A percentile compares a stretch with the other conserved stretches of the same genome.
These are phyloP conservation scores for Crithidia mellificae DNA, from an alignment of 208 protist genomes.

Conservation along the genomic window DNA sequence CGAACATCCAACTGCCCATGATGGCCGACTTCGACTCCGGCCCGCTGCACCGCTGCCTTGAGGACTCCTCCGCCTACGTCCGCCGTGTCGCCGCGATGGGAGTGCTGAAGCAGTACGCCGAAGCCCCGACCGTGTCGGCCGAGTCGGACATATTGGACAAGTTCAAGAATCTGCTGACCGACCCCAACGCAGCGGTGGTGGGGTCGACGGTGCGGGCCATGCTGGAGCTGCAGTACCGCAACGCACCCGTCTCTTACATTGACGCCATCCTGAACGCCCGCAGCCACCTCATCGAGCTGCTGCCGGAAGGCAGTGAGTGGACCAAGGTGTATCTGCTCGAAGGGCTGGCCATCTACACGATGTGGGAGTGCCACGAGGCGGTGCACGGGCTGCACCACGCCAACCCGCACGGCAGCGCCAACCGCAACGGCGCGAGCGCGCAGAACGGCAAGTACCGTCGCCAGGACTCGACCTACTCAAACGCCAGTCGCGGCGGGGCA, in stretches of 20 bases:
- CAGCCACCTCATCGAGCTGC: slow-evolving; percentile 87
- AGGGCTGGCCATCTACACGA: slow-evolving; percentile 72
- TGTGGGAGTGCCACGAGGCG: slow-evolving; percentile 33
- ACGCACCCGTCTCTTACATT: slow-evolving; percentile 34
- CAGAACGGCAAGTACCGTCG: background rate
- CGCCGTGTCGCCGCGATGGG: slow-evolving; percentile 97
- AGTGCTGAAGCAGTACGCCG: slow-evolving; percentile 97
- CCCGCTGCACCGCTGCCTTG: slow-evolving; percentile 91
- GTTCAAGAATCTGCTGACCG: slow-evolving; percentile 91
- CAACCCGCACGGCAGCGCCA: background rate
- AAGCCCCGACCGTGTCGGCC: slow-evolving; percentile 87
- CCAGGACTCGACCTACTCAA: background rate
- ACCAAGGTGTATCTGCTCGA: slow-evolving; percentile 97
- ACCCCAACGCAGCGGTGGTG: slow-evolving; percentile 97
- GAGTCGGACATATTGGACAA: slow-evolving; percentile 89
- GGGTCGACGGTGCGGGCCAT: slow-evolving; percentile 96
- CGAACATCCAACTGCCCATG: slow-evolving; percentile 95
- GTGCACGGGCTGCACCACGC: slow-evolving; percentile 5
- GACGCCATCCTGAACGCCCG: slow-evolving; percentile 62
- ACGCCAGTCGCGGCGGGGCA: too few relatives aligned
- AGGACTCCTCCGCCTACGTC: slow-evolving; percentile 98
- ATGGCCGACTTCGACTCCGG: slow-evolving; percentile 97
- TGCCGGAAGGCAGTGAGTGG: slow-evolving; percentile 97
- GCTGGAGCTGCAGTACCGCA: slow-evolving; percentile 50
- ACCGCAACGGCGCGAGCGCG: background rate